Evolutionary conservation across 2,329 filamentous ascomycete species (phyloP).

Genomic region (Fusarium lateritium): DNA sequence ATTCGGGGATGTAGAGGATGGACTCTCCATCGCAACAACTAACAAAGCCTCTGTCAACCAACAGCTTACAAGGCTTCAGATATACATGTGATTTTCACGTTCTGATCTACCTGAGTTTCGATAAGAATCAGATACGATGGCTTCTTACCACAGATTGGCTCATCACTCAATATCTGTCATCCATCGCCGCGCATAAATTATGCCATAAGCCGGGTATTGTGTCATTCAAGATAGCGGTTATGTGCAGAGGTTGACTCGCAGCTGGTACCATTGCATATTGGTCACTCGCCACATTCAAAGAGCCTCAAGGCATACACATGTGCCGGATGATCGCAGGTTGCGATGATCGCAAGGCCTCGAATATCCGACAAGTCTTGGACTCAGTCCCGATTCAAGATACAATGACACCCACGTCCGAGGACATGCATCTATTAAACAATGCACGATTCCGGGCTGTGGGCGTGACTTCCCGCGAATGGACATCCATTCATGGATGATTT

Average conservation of each 20-base stretch:
- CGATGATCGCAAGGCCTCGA: constrained; percentile 1
- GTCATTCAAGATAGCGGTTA: constrained; percentile 24
- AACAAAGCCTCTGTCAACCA: background rate
- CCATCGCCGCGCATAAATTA: constrained; percentile 13
- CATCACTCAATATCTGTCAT: constrained; percentile 3
- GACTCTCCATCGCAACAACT: background rate
- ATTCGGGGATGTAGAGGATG: background rate
- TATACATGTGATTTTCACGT: too few species aligned
- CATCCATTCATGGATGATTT: constrained; percentile 5
- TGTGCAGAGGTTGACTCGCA: constrained; percentile 24
- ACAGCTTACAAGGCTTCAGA: background rate
- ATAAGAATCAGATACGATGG: background rate
- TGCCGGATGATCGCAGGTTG: background rate
- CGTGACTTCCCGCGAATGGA: constrained; percentile 27
- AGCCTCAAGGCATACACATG: constrained; percentile 20
- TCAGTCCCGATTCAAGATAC: background rate
- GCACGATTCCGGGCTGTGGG: constrained; percentile 29
- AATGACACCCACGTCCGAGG: background rate
- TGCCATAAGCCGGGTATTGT: constrained; percentile 30
- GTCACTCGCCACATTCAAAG: constrained; percentile 11
- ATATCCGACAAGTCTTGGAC: constrained; percentile 11
- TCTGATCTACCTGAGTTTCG: background rate
- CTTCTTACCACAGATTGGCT: background rate
- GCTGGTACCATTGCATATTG: constrained; percentile 9
- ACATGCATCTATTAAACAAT: constrained; percentile 6